phyloP scores from a whole-genome alignment of 192 early-diverging fungal species.

The Rhizophagus prolifer region DNA sequence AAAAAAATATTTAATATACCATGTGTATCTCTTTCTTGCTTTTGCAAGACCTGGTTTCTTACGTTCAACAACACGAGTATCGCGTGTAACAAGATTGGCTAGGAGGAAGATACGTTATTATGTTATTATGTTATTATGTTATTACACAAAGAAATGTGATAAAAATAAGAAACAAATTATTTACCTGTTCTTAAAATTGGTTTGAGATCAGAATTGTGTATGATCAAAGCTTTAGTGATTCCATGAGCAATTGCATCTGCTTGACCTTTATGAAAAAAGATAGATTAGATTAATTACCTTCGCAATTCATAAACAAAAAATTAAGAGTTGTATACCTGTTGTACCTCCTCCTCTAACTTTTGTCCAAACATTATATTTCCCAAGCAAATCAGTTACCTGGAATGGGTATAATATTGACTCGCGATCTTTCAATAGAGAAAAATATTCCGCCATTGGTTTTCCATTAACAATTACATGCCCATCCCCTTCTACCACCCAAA shows the following conservation, averaged over 20 bases:
- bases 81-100: constrained; percentile 56
- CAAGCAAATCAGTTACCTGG: constrained; percentile 59
- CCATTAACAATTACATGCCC: constrained; percentile 82
- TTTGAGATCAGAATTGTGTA: constrained; percentile 63
- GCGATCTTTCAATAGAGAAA: constrained; percentile 62
- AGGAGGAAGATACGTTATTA: constrained; percentile 9
- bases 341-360: constrained; percentile 78
- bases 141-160: background rate
- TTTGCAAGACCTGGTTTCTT: constrained; percentile 96
- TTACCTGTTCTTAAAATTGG: constrained; percentile 53
- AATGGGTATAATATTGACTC: constrained; percentile 76
- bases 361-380: constrained; percentile 84
- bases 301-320: background rate
- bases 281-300: background rate
- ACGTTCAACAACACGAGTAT: constrained; percentile 83
- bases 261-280: constrained; percentile 56
- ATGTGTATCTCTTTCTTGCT: constrained; percentile 89
- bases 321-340: constrained; percentile 50
- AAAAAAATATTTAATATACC: constrained; percentile 39
- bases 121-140: too few relatives aligned
- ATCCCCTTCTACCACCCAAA: constrained; percentile 70
- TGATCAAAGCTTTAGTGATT: constrained; percentile 67
- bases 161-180: background rate
- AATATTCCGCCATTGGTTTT: constrained; percentile 68
- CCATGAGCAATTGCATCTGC: constrained; percentile 83